These are phyloP conservation scores for Sporothrix brasiliensis DNA, from an alignment of 2,329 filamentous ascomycete species.

Conservation along the genomic window DNA sequence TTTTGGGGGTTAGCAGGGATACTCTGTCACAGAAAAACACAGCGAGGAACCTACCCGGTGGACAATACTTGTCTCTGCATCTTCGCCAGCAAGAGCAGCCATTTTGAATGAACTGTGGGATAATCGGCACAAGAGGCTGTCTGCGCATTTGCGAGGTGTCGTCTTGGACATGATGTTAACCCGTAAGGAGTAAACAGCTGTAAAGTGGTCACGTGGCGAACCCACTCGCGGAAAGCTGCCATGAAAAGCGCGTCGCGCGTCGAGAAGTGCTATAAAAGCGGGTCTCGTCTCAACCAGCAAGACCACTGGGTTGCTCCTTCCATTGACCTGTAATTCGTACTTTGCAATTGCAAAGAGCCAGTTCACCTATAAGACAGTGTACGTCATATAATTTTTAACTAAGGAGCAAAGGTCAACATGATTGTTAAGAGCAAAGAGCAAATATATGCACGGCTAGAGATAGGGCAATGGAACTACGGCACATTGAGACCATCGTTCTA, in stretches of 20 bases:
- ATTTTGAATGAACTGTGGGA: not conserved
- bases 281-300: not conserved
- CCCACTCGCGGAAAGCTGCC: not conserved
- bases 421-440: too few species aligned
- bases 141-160: not conserved
- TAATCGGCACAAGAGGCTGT: not conserved
- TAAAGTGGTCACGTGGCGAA: slow-evolving; percentile 24
- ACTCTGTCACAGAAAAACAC: not conserved
- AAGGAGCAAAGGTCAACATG: too few species aligned
- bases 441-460: too few species aligned
- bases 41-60: slow-evolving; percentile 18
- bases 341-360: not conserved
- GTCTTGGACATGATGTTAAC: not conserved
- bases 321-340: not conserved
- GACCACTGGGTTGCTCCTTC: not conserved
- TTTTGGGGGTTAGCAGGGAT: slow-evolving; percentile 45
- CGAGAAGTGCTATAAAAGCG: slow-evolving; percentile 18
- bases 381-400: too few species aligned
- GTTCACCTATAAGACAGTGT: not conserved
- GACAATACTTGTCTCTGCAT: slow-evolving; percentile 28
- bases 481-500: too few species aligned
- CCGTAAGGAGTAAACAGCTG: slow-evolving; percentile 21
- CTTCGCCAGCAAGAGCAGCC: slow-evolving; percentile 12
- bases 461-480: too few species aligned
- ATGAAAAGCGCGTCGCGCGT: slow-evolving; percentile 24